Conservation (phyloP, 148 eudicot species). For the Rhododendron kiyosumense region DNA sequence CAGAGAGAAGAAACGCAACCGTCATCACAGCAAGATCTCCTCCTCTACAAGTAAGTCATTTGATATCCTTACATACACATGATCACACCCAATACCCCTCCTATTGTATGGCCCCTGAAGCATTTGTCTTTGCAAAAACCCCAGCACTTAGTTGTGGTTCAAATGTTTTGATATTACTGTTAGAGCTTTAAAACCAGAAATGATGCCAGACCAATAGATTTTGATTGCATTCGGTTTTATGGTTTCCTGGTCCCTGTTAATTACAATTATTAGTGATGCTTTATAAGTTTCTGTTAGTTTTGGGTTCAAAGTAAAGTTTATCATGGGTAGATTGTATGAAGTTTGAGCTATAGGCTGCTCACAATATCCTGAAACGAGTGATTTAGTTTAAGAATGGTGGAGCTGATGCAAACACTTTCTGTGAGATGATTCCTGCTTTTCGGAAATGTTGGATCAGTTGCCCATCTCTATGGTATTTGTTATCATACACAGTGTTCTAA, state of each 20-base stretch:
- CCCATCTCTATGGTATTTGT: neutral
- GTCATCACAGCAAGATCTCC: slow-evolving; percentile 51
- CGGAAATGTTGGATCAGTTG: neutral
- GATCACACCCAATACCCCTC: neutral
- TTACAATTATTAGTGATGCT: neutral
- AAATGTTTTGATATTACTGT: neutral
- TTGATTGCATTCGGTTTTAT: neutral
- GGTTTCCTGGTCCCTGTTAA: neutral
- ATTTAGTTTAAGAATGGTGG: neutral
- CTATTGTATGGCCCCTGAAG: neutral
- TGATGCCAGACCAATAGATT: neutral
- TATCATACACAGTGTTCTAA: neutral
- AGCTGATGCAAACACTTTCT: neutral
- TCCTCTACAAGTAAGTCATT: slow-evolving; percentile 55
- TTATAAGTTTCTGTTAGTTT: neutral
- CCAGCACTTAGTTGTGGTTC: neutral
- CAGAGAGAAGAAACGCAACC: slow-evolving; percentile 43
- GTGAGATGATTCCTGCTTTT: neutral
- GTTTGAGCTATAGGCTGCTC: neutral
- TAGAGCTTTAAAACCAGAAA: neutral
- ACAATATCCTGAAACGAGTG: neutral
- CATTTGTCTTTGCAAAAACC: neutral
- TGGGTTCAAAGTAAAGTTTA: neutral
- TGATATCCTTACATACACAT: neutral
- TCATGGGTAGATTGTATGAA: neutral